Conservation (phyloP, 768 basidiomycete genomes). For the Tricholoma flavovirens region DNA sequence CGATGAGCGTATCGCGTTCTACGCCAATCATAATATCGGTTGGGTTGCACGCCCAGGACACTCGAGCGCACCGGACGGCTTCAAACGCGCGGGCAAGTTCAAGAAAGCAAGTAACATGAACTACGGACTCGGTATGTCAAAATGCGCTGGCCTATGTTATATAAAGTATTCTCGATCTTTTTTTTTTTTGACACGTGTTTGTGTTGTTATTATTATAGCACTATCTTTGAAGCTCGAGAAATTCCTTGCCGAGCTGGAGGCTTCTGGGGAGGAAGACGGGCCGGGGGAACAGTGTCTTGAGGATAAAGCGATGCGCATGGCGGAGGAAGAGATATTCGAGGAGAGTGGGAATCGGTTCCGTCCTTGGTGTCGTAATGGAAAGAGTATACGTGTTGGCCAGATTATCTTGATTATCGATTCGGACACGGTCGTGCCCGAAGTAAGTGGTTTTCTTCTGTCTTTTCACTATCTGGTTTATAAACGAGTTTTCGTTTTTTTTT, state of each 20-base stretch:
- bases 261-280: constrained; percentile 35
- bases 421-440: constrained; percentile 71
- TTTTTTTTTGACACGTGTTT: too few relatives aligned
- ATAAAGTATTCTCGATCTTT: too few relatives aligned
- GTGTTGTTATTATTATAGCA: constrained; percentile 22
- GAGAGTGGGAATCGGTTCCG: constrained; percentile 50
- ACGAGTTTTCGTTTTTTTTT: not conserved
- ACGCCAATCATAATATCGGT: constrained; percentile 69
- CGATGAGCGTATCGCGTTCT: constrained; percentile 64
- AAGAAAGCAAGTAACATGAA: constrained; percentile 85
- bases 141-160: too few relatives aligned
- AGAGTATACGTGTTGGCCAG: constrained; percentile 68
- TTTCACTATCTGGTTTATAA: too few relatives aligned
- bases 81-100: constrained; percentile 89
- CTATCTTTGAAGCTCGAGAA: constrained; percentile 59
- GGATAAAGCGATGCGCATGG: constrained; percentile 67
- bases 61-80: constrained; percentile 65
- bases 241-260: constrained; percentile 42
- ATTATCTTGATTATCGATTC: constrained; percentile 80
- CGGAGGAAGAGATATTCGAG: constrained; percentile 63
- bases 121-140: constrained; percentile 49
- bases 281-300: constrained; percentile 48
- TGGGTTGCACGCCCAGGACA: constrained; percentile 81
- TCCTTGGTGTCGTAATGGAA: constrained; percentile 75
- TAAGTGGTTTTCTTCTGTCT: constrained; percentile 11